Percentiles rank a stretch among this genome's conserved stretches.
These are phyloP conservation scores for Colletotrichum neosansevieriae DNA, from an alignment of 2,329 filamentous ascomycete genomes.

Conservation along the genomic window DNA sequence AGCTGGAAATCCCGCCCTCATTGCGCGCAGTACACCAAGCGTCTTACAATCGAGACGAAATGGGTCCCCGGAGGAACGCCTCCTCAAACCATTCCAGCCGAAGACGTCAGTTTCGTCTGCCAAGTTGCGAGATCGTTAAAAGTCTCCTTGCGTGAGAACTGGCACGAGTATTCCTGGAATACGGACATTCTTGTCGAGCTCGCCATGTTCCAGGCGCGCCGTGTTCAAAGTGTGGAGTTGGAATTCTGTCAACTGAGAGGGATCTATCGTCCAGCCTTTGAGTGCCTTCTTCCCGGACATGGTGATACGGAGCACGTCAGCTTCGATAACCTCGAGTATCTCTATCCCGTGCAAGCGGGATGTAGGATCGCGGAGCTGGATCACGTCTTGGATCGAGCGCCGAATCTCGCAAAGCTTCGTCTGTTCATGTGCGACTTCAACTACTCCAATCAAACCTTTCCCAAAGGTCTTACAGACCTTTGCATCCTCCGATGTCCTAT, in stretches of 20 bases:
- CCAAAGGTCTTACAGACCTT: constrained; percentile 12
- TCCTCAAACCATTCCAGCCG: neutral
- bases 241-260: constrained; percentile 10
- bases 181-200: constrained; percentile 25
- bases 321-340: constrained; percentile 10
- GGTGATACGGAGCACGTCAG: neutral
- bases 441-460: neutral
- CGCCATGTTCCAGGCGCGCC: constrained; percentile 13
- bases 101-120: constrained; percentile 13
- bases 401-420: constrained; percentile 10
- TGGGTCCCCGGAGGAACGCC: neutral
- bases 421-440: constrained; percentile 12
- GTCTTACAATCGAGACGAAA: constrained; percentile 19
- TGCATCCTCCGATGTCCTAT: constrained; percentile 2
- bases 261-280: constrained; percentile 27
- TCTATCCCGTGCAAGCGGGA: constrained; percentile 10
- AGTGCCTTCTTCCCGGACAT: constrained; percentile 6
- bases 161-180: constrained; percentile 24
- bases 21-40: constrained; percentile 8
- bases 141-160: constrained; percentile 12
- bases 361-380: constrained; percentile 21
- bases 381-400: constrained; percentile 18
- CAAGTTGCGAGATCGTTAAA: neutral
- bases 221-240: constrained; percentile 5
- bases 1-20: constrained; percentile 21